These are phyloP conservation scores for Sonneratia caseolaris DNA, from an alignment of 345 rosid species.

Conservation along the genomic window DNA sequence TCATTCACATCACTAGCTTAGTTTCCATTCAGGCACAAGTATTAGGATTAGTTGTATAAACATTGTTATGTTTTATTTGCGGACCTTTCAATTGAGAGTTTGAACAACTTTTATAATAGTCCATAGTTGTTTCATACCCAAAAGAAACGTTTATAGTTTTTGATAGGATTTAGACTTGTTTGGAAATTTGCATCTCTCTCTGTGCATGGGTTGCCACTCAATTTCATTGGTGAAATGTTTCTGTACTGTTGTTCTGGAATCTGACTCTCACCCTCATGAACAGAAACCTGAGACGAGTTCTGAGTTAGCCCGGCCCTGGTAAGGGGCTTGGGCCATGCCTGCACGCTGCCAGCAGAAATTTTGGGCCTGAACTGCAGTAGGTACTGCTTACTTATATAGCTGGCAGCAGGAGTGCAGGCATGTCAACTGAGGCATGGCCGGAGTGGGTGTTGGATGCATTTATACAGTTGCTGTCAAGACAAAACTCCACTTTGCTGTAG, in stretches of 20 bases:
- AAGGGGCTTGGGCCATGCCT: constrained; percentile 93
- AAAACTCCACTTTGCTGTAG: too few species aligned
- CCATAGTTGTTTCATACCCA: too few species aligned
- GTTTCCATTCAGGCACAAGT: not conserved
- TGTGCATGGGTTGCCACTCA: not conserved
- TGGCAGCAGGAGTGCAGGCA: constrained; percentile 59
- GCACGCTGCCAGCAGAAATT: constrained; percentile 44
- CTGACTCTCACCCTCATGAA: constrained; percentile 31
- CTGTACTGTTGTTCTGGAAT: constrained; percentile 12
- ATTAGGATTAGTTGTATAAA: too few species aligned
- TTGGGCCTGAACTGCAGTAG: constrained; percentile 10
- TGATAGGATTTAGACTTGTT: not conserved
- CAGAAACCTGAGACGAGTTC: constrained; percentile 67
- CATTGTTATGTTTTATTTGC: not conserved
- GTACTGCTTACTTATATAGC: constrained; percentile 11
- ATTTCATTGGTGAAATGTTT: not conserved
- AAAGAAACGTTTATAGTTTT: too few species aligned
- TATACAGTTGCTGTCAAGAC: too few species aligned
- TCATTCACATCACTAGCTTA: not conserved
- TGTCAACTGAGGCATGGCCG: constrained; percentile 37
- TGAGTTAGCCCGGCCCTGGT: constrained; percentile 90
- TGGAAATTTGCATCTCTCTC: not conserved
- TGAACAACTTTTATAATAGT: constrained; percentile 4
- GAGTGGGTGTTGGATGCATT: constrained; percentile 10
- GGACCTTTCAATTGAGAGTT: not conserved